Evolutionary conservation across 768 basidiomycete genomes (phyloP).

Genomic region (Leccinum subtestaceum): DNA sequence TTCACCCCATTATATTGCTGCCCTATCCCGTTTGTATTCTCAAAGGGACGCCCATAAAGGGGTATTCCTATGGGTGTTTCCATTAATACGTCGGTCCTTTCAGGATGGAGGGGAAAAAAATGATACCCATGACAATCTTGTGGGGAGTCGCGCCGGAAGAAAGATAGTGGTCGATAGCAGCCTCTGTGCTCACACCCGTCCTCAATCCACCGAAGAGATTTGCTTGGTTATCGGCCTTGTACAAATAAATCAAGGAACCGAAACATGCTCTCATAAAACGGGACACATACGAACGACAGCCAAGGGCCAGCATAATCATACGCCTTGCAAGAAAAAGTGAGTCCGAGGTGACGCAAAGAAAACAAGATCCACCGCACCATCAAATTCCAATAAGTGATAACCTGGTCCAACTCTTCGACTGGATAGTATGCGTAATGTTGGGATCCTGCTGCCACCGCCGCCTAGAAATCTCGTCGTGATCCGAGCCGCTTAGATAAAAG

Average conservation of each 20-base stretch:
- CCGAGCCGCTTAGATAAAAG: background rate
- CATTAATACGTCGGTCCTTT: background rate
- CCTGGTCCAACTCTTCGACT: conserved; percentile 61
- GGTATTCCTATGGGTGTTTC: conserved; percentile 55
- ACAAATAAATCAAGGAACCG: background rate
- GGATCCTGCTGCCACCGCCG: conserved; percentile 62
- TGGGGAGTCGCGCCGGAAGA: conserved; percentile 56
- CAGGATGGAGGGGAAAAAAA: background rate
- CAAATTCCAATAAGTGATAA: conserved; percentile 75
- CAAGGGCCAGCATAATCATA: conserved; percentile 81
- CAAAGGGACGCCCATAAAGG: conserved; percentile 77
- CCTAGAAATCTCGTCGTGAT: conserved; percentile 26
- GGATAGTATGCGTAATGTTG: conserved; percentile 56
- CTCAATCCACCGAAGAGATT: conserved; percentile 66
- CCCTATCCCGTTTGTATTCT: conserved; percentile 65
- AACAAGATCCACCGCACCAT: conserved; percentile 47
- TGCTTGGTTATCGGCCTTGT: conserved; percentile 52
- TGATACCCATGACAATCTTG: conserved; percentile 66
- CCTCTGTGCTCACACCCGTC: conserved; percentile 65
- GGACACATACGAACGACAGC: conserved; percentile 52
- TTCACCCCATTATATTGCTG: conserved; percentile 64
- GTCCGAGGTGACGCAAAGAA: background rate
- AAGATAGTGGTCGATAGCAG: conserved; percentile 59
- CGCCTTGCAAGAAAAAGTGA: conserved; percentile 38
- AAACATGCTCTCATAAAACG: conserved; percentile 6